Conservation (phyloP, 2,329 filamentous ascomycete species). For the Colletotrichum salicis region DNA sequence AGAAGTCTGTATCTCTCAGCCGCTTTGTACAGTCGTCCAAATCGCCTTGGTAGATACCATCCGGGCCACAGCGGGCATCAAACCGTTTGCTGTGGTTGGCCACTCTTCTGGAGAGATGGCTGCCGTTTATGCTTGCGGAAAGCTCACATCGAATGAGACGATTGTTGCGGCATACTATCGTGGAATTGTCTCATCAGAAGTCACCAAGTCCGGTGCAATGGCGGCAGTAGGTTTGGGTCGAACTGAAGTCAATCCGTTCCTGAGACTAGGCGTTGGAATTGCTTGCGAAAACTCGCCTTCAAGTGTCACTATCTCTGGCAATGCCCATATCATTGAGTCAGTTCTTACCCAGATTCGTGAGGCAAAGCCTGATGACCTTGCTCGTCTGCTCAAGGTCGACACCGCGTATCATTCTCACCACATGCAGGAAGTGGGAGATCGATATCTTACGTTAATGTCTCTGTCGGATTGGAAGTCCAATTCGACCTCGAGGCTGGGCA, state of each 20-base stretch:
- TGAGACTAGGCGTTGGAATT: constrained; percentile 33
- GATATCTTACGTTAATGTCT: constrained; percentile 8
- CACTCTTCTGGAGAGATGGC: constrained; percentile 48
- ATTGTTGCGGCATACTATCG: constrained; percentile 54
- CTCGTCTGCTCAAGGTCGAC: constrained; percentile 41
- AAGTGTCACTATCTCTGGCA: constrained; percentile 41
- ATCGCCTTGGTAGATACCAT: constrained; percentile 49
- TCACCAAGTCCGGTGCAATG: constrained; percentile 43
- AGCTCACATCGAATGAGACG: constrained; percentile 47
- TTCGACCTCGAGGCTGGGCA: no score
- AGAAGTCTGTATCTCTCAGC: constrained; percentile 41
- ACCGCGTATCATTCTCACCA: constrained; percentile 44
- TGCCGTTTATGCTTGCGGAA: constrained; percentile 41
- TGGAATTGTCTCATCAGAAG: constrained; percentile 41
- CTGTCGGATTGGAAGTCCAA: no score
- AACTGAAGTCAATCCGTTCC: constrained; percentile 8
- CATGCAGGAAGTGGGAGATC: constrained; percentile 19
- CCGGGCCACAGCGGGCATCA: constrained; percentile 41
- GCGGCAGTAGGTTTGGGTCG: constrained; percentile 45
- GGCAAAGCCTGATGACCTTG: constrained; percentile 34
- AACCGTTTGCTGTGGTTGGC: constrained; percentile 50
- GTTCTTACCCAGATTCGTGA: constrained; percentile 37
- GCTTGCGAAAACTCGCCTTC: constrained; percentile 41
- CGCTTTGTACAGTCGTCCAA: constrained; percentile 46
- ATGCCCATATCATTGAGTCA: constrained; percentile 30